Conservation (phyloP, 805 yeast species). For the Aciculoconidium aculeatum region DNA sequence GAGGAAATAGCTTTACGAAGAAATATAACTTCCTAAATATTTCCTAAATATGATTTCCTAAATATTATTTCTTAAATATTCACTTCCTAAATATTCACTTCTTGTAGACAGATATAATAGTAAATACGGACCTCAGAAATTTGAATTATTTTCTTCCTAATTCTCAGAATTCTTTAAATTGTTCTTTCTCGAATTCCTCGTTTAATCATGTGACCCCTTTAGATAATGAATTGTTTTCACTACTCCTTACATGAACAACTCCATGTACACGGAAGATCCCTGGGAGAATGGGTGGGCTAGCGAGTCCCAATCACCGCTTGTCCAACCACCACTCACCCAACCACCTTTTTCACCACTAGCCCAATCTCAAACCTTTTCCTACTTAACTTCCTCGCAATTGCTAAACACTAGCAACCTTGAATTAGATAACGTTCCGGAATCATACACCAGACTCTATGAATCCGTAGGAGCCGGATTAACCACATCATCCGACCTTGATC, state of each 20-base stretch:
- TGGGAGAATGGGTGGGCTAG: constrained; percentile 41
- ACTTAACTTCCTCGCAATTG: constrained; percentile 19
- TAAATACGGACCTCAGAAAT: no score
- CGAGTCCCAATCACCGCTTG: constrained; percentile 2
- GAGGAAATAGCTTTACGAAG: no score
- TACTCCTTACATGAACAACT: constrained; percentile 8
- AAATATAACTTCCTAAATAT: no score
- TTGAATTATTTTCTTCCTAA: no score
- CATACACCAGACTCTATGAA: constrained; percentile 20
- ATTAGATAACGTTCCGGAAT: constrained; percentile 22
- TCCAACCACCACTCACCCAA: constrained; percentile 1
- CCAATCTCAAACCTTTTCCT: constrained; percentile 6
- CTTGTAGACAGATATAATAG: no score
- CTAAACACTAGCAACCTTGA: constrained; percentile 8
- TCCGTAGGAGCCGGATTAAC: constrained; percentile 12
- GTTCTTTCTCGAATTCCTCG: no score
- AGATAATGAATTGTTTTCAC: no score
- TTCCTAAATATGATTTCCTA: no score
- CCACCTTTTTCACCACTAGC: constrained; percentile 3
- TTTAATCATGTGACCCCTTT: no score
- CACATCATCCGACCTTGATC: constrained; percentile 26
- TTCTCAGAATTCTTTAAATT: no score
- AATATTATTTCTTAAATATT: no score
- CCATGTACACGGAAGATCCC: constrained; percentile 24
- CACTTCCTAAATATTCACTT: no score